These are phyloP conservation scores for Dunaliella primolecta DNA, from an alignment of 139 green algal species.

Conservation along the genomic window DNA sequence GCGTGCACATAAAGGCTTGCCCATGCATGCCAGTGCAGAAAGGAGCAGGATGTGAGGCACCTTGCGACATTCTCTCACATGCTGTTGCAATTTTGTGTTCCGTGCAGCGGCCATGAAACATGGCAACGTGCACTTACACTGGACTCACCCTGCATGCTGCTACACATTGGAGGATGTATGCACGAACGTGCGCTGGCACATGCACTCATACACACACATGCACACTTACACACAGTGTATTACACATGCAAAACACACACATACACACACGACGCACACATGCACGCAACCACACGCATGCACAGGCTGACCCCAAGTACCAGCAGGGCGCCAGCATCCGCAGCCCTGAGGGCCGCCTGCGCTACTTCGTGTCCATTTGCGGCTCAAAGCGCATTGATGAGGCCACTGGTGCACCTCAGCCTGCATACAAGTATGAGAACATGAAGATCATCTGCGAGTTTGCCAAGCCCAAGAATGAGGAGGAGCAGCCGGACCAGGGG, in stretches of 20 bases:
- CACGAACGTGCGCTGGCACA: too few species aligned
- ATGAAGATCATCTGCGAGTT: constrained; percentile 93
- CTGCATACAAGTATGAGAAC: constrained; percentile 65
- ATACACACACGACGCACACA: not conserved
- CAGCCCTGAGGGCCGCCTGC: constrained; percentile 72
- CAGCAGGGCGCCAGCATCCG: constrained; percentile 51
- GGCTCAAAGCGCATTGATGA: constrained; percentile 46
- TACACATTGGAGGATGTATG: too few species aligned
- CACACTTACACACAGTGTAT: too few species aligned
- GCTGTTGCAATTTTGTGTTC: too few species aligned
- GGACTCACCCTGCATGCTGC: too few species aligned
- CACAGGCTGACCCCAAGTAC: constrained; percentile 72
- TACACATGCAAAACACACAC: too few species aligned
- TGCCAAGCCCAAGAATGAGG: constrained; percentile 70
- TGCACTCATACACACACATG: not conserved
- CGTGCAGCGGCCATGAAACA: too few species aligned
- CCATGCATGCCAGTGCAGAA: too few species aligned
- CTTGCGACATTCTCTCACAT: too few species aligned
- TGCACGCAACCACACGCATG: not conserved
- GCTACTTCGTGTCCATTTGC: constrained; percentile 64
- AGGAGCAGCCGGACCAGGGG: constrained; percentile 52
- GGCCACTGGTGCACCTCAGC: constrained; percentile 76
- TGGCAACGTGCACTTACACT: too few species aligned
- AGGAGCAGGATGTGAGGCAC: too few species aligned
- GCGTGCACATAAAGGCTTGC: too few species aligned